These are phyloP conservation scores for Diaporthe humulicola DNA, from an alignment of 2,329 filamentous ascomycete species.

Conservation along the genomic window DNA sequence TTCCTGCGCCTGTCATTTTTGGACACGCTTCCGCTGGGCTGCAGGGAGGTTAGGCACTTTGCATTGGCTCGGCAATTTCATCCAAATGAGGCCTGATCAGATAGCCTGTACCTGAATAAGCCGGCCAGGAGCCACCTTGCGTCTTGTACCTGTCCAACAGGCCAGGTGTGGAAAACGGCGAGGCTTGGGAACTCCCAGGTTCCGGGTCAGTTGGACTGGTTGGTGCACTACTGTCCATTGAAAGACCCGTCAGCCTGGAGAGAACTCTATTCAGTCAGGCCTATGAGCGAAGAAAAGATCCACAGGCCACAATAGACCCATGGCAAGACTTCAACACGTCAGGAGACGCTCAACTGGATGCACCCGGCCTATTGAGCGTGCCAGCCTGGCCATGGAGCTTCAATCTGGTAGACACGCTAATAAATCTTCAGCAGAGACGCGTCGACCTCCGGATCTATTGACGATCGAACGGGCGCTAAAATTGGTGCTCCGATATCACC, in stretches of 20 bases:
- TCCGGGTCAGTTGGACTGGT: neutral
- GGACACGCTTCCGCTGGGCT: slow-evolving; percentile 35
- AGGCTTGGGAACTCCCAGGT: neutral
- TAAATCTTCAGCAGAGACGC: slow-evolving; percentile 3
- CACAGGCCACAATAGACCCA: neutral
- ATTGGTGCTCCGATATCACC: neutral
- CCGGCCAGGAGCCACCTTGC: neutral
- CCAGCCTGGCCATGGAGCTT: neutral
- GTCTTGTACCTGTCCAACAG: neutral
- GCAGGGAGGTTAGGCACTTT: slow-evolving; percentile 10
- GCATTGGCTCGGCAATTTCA: slow-evolving; percentile 35
- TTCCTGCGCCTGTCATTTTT: slow-evolving; percentile 32
- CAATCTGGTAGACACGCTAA: neutral
- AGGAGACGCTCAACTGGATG: neutral
- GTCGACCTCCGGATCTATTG: neutral
- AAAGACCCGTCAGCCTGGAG: neutral
- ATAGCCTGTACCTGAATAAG: neutral
- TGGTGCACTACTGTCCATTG: neutral
- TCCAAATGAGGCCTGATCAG: slow-evolving; percentile 22
- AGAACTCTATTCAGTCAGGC: neutral
- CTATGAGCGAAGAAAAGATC: neutral
- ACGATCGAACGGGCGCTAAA: neutral
- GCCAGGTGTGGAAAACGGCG: neutral
- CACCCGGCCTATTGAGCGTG: neutral
- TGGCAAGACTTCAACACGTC: neutral